These are phyloP conservation scores for Kluyveromyces siamensis DNA, from an alignment of 805 yeast genomes.

Conservation along the genomic window DNA sequence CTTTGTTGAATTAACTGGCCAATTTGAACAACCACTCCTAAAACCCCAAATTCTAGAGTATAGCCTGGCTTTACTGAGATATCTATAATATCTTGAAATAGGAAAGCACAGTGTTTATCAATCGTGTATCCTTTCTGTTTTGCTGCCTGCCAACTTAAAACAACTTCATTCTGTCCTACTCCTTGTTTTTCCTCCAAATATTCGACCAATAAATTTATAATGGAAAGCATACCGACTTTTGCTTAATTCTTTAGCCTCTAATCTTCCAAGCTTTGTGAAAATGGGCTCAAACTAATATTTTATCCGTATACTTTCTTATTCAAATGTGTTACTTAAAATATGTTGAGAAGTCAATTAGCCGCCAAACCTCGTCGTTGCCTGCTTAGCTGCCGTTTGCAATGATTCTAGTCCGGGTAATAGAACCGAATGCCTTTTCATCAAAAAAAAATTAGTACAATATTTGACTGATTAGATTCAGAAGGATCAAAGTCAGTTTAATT, in stretches of 20 bases:
- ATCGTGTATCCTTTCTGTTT: not conserved
- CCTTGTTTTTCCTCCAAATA: constrained; percentile 1
- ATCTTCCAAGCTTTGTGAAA: not conserved
- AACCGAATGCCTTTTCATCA: not conserved
- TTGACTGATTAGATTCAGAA: not conserved
- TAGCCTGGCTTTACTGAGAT: not conserved
- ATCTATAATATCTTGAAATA: not conserved
- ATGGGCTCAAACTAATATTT: not conserved
- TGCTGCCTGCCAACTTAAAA: not conserved
- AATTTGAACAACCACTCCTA: constrained; percentile 1
- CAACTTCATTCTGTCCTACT: not conserved
- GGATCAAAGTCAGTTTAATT: not conserved
- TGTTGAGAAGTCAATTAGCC: not conserved
- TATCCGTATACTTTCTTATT: not conserved
- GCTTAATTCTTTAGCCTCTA: not conserved
- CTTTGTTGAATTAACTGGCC: not conserved
- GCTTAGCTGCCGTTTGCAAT: not conserved
- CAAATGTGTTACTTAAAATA: not conserved
- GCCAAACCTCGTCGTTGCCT: not conserved
- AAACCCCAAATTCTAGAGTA: not conserved
- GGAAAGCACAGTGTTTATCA: not conserved
- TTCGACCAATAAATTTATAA: constrained; percentile 1
- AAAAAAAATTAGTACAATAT: not conserved
- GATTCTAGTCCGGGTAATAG: not conserved
- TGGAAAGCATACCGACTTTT: not conserved